These are phyloP conservation scores for Heliamphora pulchella DNA, from an alignment of 179 eudicot genomes.

Conservation along the genomic window DNA sequence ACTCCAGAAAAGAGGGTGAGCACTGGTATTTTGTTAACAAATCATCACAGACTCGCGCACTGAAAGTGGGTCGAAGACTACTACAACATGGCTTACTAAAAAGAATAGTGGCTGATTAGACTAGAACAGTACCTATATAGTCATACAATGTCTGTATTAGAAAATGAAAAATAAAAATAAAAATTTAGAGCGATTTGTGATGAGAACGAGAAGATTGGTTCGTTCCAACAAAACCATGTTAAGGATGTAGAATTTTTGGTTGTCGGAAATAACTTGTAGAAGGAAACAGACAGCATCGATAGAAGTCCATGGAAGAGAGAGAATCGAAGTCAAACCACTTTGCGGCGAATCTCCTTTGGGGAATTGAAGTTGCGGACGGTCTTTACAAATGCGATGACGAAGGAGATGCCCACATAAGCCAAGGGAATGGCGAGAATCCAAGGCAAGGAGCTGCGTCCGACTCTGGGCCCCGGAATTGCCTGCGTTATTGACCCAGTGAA, in stretches of 20 bases:
- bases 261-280: background rate
- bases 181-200: background rate
- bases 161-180: background rate
- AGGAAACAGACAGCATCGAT: background rate
- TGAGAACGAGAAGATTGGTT: too few species aligned
- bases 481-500: conserved; percentile 75
- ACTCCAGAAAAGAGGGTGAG: background rate
- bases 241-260: too few species aligned
- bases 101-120: background rate
- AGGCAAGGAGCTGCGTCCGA: conserved; percentile 55
- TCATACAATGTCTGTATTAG: background rate
- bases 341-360: conserved; percentile 58
- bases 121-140: background rate
- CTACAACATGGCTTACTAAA: background rate
- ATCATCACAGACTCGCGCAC: background rate
- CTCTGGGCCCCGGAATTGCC: conserved; percentile 87
- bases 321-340: conserved; percentile 34
- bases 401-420: conserved; percentile 58
- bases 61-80: background rate
- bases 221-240: too few species aligned
- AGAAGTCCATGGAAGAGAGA: background rate
- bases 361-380: conserved; percentile 55
- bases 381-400: conserved; percentile 49
- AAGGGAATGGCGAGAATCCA: conserved; percentile 78
- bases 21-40: background rate